Evolutionary conservation across 495 filamentous ascomycete species (phyloP).

Genomic region (Penicillium soppii): DNA sequence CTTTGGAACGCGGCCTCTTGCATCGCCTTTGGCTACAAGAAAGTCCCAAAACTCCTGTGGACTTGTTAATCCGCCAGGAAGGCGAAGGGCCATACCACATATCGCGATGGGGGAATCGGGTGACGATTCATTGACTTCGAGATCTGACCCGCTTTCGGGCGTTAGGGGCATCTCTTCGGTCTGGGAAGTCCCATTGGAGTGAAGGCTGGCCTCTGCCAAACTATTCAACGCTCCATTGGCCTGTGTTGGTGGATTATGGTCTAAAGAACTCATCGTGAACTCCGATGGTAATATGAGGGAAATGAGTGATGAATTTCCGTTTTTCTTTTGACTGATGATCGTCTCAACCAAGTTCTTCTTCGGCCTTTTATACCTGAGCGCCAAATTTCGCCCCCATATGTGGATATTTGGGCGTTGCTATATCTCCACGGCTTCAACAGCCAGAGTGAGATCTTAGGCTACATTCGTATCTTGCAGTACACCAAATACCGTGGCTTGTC

Average conservation of each 20-base stretch:
- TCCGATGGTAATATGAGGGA: neutral
- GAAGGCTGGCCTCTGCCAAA: neutral
- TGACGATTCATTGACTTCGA: neutral
- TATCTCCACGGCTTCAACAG: neutral
- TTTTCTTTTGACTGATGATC: neutral
- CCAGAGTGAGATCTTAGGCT: neutral
- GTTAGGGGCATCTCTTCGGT: neutral
- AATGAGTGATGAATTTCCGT: neutral
- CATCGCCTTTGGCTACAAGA: slow-evolving; percentile 35
- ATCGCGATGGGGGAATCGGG: slow-evolving; percentile 38
- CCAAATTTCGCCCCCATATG: neutral
- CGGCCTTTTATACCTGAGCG: neutral
- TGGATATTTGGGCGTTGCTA: neutral
- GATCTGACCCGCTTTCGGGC: neutral
- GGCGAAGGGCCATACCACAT: slow-evolving; percentile 41
- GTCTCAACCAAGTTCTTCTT: neutral
- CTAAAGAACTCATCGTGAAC: neutral
- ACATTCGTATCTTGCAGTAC: neutral
- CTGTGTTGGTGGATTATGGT: neutral
- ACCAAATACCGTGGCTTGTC: neutral
- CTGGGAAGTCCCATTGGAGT: neutral
- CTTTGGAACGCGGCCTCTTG: slow-evolving; percentile 25
- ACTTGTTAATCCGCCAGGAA: slow-evolving; percentile 40
- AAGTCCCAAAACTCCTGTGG: slow-evolving; percentile 35
- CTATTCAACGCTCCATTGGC: neutral